A percentile compares a stretch with the other conserved stretches of the same genome.
Evolutionary conservation across 2,329 filamentous ascomycete genomes (phyloP).

Genomic region (Alternaria sp.): DNA sequence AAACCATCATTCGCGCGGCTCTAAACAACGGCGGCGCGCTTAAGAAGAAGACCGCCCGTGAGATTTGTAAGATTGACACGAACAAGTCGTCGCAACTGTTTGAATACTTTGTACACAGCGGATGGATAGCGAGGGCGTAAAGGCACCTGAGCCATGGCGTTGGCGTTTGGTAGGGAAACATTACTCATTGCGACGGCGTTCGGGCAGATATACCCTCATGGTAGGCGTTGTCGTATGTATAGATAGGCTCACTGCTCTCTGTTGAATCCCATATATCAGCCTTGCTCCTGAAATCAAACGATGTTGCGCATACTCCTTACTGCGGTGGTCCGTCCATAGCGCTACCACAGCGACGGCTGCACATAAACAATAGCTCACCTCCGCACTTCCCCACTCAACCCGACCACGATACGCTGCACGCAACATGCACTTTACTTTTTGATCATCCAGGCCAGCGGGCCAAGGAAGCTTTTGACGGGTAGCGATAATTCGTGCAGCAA

Average conservation of each 20-base stretch:
- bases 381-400: conserved; percentile 14
- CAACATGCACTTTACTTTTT: conserved; percentile 28
- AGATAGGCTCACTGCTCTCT: conserved; percentile 1
- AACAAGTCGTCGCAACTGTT: conserved; percentile 87
- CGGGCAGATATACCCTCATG: conserved; percentile 29
- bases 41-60: conserved; percentile 92
- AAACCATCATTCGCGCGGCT: conserved; percentile 87
- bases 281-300: background rate
- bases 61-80: conserved; percentile 82
- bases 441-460: conserved; percentile 7
- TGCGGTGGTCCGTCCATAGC: conserved; percentile 2
- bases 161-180: background rate
- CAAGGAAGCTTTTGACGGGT: conserved; percentile 3
- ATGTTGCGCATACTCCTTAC: background rate
- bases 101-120: conserved; percentile 91
- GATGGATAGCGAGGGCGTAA: conserved; percentile 87
- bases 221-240: conserved; percentile 10
- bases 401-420: conserved; percentile 12
- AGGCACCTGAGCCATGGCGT: conserved; percentile 10
- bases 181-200: conserved; percentile 9
- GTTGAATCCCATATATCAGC: conserved; percentile 9
- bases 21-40: conserved; percentile 85
- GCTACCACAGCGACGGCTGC: conserved; percentile 17
- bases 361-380: conserved; percentile 26
- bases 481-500: conserved; percentile 9